phyloP scores from a whole-genome alignment of 148 eudicot genomes.

The Diospyros kaki region DNA sequence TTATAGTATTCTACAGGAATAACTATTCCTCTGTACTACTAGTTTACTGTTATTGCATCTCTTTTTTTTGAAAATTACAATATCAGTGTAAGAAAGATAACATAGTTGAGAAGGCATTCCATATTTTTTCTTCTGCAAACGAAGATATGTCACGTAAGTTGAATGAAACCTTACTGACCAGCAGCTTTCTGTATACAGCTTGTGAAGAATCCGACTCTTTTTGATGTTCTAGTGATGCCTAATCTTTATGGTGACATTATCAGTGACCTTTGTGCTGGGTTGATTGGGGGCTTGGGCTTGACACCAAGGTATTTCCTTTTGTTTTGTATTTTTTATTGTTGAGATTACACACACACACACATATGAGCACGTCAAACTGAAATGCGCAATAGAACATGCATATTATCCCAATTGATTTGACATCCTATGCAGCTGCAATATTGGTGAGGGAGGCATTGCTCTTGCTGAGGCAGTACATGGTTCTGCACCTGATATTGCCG shows the following conservation, averaged over 20 bases:
- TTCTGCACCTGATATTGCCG: slow-evolving; percentile 99
- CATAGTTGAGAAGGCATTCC: background rate
- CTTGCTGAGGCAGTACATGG: slow-evolving; percentile 99
- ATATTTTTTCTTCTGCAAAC: background rate
- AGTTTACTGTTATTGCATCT: background rate
- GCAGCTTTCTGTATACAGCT: slow-evolving; percentile 52
- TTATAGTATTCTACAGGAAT: background rate
- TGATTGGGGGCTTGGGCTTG: slow-evolving; percentile 95
- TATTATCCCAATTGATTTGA: slow-evolving; percentile 1
- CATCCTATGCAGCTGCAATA: slow-evolving; percentile 57
- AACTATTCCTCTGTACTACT: no score
- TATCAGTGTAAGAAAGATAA: background rate
- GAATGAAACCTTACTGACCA: background rate
- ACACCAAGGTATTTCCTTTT: slow-evolving; percentile 71
- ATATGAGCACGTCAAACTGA: background rate
- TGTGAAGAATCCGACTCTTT: slow-evolving; percentile 95
- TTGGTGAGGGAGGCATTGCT: slow-evolving; percentile 97
- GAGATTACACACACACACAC: background rate
- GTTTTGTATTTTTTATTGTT: background rate
- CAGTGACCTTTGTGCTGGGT: slow-evolving; percentile 97
- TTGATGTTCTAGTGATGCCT: slow-evolving; percentile 98
- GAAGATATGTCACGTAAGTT: background rate
- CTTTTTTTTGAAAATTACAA: background rate
- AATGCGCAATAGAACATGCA: background rate
- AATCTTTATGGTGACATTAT: slow-evolving; percentile 98